Conservation (phyloP, 257 asterid species). For the Apocynum venetum region DNA sequence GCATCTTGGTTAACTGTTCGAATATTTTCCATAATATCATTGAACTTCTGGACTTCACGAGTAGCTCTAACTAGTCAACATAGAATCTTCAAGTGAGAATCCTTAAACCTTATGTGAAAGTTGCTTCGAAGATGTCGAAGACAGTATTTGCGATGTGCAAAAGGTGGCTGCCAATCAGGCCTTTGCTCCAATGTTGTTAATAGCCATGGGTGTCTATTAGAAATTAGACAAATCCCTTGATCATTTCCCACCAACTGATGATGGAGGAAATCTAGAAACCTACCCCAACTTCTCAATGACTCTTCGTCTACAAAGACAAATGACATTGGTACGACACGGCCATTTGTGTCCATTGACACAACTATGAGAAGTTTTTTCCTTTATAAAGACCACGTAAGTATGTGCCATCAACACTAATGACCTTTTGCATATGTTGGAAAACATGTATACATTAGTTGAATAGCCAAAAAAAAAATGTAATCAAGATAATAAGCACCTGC, state of each 20-base stretch:
- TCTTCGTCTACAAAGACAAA: slow-evolving; percentile 1
- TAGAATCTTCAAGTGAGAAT: not conserved
- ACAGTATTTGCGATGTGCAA: not conserved
- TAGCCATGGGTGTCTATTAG: not conserved
- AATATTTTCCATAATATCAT: not conserved
- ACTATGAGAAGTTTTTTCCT: not conserved
- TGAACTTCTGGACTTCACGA: not conserved
- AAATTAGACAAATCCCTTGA: not conserved
- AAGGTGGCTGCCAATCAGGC: not conserved
- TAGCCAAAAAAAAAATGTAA: not conserved
- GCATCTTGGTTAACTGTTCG: not conserved
- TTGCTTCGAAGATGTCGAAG: not conserved
- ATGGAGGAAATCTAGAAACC: not conserved
- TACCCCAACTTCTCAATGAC: not conserved
- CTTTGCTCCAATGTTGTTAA: not conserved
- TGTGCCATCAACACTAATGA: slow-evolving; percentile 4
- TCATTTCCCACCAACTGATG: not conserved
- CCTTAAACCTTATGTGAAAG: not conserved
- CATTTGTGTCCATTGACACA: not conserved
- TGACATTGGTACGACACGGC: not conserved
- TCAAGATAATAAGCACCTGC: no score
- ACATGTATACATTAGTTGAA: not conserved
- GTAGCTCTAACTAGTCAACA: not conserved
- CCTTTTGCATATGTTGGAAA: not conserved
- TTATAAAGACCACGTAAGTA: not conserved